Evolutionary conservation across 2,329 filamentous ascomycete species (phyloP).

Genomic region (Cryphonectria nitschkei): DNA sequence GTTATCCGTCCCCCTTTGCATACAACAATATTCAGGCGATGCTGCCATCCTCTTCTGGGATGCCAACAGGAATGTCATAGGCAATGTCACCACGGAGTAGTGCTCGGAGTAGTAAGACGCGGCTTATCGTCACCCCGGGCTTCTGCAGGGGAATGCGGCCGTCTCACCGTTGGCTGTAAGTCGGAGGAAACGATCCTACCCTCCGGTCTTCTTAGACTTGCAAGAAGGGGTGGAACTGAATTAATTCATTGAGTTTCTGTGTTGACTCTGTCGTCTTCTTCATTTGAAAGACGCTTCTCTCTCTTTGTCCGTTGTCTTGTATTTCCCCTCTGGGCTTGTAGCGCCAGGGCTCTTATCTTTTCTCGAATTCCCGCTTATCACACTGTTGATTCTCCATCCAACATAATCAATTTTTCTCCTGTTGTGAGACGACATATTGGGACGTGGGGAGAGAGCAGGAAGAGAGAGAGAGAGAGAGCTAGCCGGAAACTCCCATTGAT

Average conservation of each 20-base stretch:
- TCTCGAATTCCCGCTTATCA: no score
- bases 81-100: neutral
- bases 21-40: neutral
- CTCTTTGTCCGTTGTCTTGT: no score
- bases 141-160: no score
- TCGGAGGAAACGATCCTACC: neutral
- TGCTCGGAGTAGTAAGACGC: conserved; percentile 4
- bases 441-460: no score
- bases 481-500: neutral
- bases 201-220: no score
- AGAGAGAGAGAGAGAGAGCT: neutral
- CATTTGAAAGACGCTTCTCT: neutral
- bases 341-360: no score
- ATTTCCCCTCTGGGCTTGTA: no score
- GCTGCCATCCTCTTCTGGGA: neutral
- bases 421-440: neutral
- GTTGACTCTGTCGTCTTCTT: neutral
- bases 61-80: neutral
- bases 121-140: neutral
- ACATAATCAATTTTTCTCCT: no score
- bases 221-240: neutral
- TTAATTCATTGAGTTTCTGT: neutral
- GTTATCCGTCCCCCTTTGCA: no score
- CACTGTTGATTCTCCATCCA: no score
- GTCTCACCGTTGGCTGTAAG: no score